phyloP scores from a whole-genome alignment of 208 protist species.

The Trichomonas gallinae region DNA sequence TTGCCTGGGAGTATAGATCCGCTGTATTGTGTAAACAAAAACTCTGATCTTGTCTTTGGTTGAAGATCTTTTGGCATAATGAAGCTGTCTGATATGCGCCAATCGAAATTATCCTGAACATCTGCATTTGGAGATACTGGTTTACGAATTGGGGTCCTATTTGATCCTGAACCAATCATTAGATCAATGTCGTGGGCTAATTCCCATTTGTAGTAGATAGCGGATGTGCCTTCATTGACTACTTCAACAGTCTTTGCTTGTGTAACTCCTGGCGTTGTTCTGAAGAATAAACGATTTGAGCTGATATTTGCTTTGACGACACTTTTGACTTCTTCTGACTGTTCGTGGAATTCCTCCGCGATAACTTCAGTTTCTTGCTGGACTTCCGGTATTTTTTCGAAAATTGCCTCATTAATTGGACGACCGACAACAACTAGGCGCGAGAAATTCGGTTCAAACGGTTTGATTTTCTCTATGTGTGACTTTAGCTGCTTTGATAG shows the following conservation, averaged over 20 bases:
- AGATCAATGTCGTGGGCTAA: neutral
- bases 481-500: neutral
- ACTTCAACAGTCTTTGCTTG: neutral
- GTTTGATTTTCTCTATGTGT: neutral
- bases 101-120: neutral
- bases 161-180: neutral
- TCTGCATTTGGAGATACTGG: neutral
- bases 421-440: neutral
- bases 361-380: neutral
- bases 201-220: conserved; percentile 16
- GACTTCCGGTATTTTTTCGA: neutral
- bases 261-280: neutral
- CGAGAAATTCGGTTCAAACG: neutral
- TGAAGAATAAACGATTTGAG: neutral
- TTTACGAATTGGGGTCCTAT: neutral
- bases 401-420: neutral
- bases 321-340: neutral
- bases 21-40: neutral
- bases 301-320: neutral
- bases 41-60: neutral
- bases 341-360: neutral
- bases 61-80: neutral
- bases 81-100: neutral
- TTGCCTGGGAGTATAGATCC: neutral
- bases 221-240: neutral